Evolutionary conservation across 192 early-diverging fungal species (phyloP), one percentile per base, ranked within the genome.

Genomic region (Coemansia reversa): DNA sequence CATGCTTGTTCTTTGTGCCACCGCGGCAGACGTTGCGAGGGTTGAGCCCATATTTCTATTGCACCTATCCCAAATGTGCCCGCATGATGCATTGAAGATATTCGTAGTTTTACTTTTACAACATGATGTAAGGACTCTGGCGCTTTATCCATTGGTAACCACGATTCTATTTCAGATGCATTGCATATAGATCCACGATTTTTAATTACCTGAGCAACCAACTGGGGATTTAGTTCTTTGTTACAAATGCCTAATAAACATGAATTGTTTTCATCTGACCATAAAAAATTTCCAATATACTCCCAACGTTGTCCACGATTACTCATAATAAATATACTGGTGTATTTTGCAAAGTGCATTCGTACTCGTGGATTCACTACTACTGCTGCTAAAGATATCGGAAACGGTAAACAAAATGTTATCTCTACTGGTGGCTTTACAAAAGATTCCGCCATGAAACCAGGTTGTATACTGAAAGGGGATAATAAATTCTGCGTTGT

Each of bases 381-480:
- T 11, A 67, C 20, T 8, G 65, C 59, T 0, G 71, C 71, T n/a
- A 73, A 60, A 0, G 71, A 66, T 3, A 60, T 18, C 2, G n/a
- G 45, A 51, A 59, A 48, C 2, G 65, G 65, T 5, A 73, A 25
- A 2, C 39, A 18, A n/a, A 73, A 29, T 27, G 7, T 22, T 4
- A 73, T 6, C 18, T 73, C 71, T 5, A 59, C 55, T 0, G 71
- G 71, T 29, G 71, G 71, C n/a, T 62, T 61, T 5, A 73, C 60
- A 33, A 73, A 73, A 14, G 71, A 63, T 18, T 67, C 65, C 8
- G 71, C 64, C 51, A 73, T 53, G 25, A 66, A 73, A 0, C 71
- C 60, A 1, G 20, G 6, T 20, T 22, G 42, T 2, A 16, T 12
- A 47, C 29, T 50, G 4, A 55, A 42, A 20, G 25, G 51, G 20